Evolutionary conservation across 805 yeast species (phyloP).

Genomic region (Scheffersomyces lignosus): DNA sequence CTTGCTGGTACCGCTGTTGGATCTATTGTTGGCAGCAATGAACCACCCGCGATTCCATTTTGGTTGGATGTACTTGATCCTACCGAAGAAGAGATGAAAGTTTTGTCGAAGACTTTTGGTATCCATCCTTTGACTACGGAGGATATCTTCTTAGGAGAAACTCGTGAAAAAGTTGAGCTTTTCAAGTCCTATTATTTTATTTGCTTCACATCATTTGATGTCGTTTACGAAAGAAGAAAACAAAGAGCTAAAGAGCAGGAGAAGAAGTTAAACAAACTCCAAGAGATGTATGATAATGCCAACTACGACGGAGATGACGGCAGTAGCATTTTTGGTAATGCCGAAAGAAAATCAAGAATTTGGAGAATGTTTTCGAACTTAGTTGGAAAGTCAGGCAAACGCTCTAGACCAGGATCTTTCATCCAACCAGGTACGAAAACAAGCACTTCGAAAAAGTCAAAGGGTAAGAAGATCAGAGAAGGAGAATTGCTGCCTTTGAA

Average conservation of each 20-base stretch:
- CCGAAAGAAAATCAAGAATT: slow-evolving; percentile 14
- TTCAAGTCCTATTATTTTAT: slow-evolving; percentile 89
- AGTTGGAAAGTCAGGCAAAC: slow-evolving; percentile 6
- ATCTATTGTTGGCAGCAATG: slow-evolving; percentile 10
- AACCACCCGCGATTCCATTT: slow-evolving; percentile 30
- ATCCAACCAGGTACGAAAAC: slow-evolving; percentile 10
- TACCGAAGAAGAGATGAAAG: slow-evolving; percentile 96
- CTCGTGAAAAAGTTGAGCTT: slow-evolving; percentile 92
- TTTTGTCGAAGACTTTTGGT: slow-evolving; percentile 83
- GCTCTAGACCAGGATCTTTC: slow-evolving; percentile 1
- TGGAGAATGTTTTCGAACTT: slow-evolving; percentile 13
- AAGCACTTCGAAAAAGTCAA: slow-evolving; percentile 21
- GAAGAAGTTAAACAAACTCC: slow-evolving; percentile 34
- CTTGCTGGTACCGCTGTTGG: slow-evolving; percentile 10
- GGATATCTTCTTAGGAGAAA: slow-evolving; percentile 89
- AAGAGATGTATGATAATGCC: slow-evolving; percentile 31
- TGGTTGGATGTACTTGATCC: slow-evolving; percentile 95
- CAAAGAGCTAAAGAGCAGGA: slow-evolving; percentile 50
- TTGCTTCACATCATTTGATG: slow-evolving; percentile 66
- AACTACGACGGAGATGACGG: slow-evolving; percentile 3
- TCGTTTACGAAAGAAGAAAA: slow-evolving; percentile 69
- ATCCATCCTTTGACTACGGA: slow-evolving; percentile 96
- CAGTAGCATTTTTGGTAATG: slow-evolving; percentile 15
- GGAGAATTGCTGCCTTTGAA: slow-evolving; percentile 83
- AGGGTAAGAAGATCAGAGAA: slow-evolving; percentile 35